Conservation (phyloP, 2,329 filamentous ascomycete species). For the Helicocarpus griseus region DNA sequence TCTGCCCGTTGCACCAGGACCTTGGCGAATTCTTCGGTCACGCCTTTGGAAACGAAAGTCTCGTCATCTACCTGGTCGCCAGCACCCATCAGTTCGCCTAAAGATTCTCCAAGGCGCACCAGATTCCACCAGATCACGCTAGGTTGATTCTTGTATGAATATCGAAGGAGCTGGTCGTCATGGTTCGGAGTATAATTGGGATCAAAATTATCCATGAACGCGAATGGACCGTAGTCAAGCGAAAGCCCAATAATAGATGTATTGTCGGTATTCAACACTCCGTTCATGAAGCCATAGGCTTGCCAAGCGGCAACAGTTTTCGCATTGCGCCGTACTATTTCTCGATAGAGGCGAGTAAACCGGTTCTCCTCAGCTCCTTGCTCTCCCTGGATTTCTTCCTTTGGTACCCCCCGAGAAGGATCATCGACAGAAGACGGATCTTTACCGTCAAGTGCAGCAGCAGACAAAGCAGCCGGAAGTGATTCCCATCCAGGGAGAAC, state of each 20-base stretch:
- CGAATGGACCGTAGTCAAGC: constrained; percentile 93
- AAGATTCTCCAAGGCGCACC: constrained; percentile 75
- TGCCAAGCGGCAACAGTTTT: constrained; percentile 88
- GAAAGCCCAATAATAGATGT: constrained; percentile 82
- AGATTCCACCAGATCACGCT: constrained; percentile 99
- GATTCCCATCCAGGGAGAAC: constrained; percentile 81
- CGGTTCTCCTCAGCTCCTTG: constrained; percentile 67
- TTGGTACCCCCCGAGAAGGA: constrained; percentile 45
- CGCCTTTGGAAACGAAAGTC: constrained; percentile 62
- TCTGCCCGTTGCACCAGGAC: constrained; percentile 72
- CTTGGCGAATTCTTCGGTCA: constrained; percentile 57
- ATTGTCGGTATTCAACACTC: constrained; percentile 95
- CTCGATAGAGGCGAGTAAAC: constrained; percentile 77
- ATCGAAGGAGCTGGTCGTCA: constrained; percentile 78
- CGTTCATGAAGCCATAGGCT: constrained; percentile 98
- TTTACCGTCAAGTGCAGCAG: constrained; percentile 31
- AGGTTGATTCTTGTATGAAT: constrained; percentile 88
- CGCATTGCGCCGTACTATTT: constrained; percentile 78
- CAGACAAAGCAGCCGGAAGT: constrained; percentile 52
- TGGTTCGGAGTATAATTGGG: constrained; percentile 93
- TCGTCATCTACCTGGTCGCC: constrained; percentile 62
- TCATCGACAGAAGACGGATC: constrained; percentile 28
- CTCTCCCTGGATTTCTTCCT: constrained; percentile 56
- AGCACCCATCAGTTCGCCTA: constrained; percentile 80
- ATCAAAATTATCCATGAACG: constrained; percentile 96